Evolutionary conservation across 208 protist genomes (phyloP), one percentile per base, ranked within the genome.

Genomic region (Leishmania braziliensis): DNA sequence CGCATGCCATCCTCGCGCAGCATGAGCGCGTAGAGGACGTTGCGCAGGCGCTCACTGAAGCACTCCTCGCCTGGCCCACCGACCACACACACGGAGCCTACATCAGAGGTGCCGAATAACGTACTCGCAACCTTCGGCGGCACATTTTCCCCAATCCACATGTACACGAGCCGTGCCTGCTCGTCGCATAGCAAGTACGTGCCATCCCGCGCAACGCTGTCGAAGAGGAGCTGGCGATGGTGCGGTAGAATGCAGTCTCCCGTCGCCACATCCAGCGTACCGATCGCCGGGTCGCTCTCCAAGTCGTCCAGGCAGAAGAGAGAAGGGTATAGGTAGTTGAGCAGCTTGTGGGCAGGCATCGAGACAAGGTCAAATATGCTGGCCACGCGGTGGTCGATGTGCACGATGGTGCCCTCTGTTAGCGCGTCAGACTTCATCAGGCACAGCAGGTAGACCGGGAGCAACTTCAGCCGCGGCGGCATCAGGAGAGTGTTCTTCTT

Each of bases 391-490:
- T 93, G 90, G 89, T 98, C 97, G 72, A 97, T 89, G 43, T 83
- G 85, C 3, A 95, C 91, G 6, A 83, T 36, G 10, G 92, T 95
- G 75, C 93, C 95, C 56, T 92, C 88, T 12, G 88, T 81, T 46
- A 99, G 88, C 9, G 92, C 91, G 70, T 96, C 88, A 3, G 92
- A 91, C 75, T 98, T 97, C 63, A 98, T 70, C 39, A 98, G 70
- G 54, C 90, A 94, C 74, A 98, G 83, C 62, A 89, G 76, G 82
- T 96, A 98, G 33, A 99, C 85, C 33, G 97, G 95, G 73, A 99
- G 86, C 76, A 98, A 88, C 85, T 98, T 98, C 73, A 99, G 88
- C 2, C 93, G 88, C n/a, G 95, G 91, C 12, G 98, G 98, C 90
- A 99, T 92, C 29, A 98, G 87, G 33, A 99, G 87, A 77, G 96